Percentiles rank a stretch among this genome's conserved stretches.
phyloP scores from a whole-genome alignment of 139 green algal genomes.

The Volvox reticuliferus region DNA sequence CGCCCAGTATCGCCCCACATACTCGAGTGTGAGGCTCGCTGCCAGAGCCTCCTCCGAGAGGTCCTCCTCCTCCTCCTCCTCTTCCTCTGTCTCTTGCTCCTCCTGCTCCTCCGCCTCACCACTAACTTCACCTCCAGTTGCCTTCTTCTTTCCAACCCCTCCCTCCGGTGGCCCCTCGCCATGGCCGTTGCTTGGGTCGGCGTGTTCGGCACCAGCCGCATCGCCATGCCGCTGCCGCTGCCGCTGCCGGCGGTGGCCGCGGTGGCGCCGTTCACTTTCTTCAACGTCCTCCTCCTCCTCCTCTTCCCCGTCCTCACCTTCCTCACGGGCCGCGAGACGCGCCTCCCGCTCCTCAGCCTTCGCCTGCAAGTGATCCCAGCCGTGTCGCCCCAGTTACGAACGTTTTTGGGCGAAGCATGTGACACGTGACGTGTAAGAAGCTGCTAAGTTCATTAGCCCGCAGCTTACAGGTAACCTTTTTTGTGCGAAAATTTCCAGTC shows the following conservation, averaged over 20 bases:
- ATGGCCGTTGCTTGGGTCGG: neutral
- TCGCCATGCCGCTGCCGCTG: neutral
- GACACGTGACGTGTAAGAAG: no score
- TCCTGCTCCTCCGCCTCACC: neutral
- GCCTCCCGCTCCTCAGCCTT: slow-evolving; percentile 34
- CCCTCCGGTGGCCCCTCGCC: neutral
- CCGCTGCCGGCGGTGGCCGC: no score
- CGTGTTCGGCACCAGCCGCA: neutral
- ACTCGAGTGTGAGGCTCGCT: slow-evolving; percentile 52
- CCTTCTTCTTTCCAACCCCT: neutral
- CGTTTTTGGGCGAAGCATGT: no score
- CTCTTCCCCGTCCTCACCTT: neutral
- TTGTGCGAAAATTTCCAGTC: no score
- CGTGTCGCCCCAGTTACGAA: no score
- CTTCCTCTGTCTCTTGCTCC: neutral
- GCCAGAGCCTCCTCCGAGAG: slow-evolving; percentile 46
- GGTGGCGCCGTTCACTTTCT: neutral
- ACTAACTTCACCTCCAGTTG: no score
- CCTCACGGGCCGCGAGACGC: neutral
- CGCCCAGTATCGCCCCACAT: slow-evolving; percentile 66
- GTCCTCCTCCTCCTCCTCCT: slow-evolving; percentile 12
- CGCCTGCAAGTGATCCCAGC: neutral
- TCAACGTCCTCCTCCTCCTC: neutral
- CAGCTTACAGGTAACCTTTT: no score
- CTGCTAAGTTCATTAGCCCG: no score